phyloP scores from a whole-genome alignment of 352 stramenopile species.

The Pilasporangium apinafurcum region DNA sequence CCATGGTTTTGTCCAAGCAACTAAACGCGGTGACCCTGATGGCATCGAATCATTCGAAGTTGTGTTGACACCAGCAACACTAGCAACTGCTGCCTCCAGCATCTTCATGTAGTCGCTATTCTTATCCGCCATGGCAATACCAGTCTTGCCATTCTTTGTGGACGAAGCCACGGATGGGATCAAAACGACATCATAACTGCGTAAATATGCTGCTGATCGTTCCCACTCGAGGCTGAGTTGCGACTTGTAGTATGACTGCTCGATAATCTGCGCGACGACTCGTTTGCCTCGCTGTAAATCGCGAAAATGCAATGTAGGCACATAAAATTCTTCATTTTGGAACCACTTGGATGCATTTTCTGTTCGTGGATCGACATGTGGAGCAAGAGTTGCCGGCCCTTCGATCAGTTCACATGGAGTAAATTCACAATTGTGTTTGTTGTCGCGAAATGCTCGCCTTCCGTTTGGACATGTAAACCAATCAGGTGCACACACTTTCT shows the following conservation, averaged over 20 bases:
- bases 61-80: constrained; percentile 5
- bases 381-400: neutral
- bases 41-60: neutral
- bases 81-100: constrained; percentile 1
- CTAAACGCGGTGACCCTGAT: constrained; percentile 1
- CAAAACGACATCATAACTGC: neutral
- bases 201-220: neutral
- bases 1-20: constrained; percentile 3
- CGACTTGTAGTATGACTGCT: constrained; percentile 6
- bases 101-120: neutral
- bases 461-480: constrained; percentile 30
- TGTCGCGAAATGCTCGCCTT: constrained; percentile 25
- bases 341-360: constrained; percentile 20
- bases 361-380: constrained; percentile 5
- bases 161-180: neutral
- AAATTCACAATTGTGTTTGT: constrained; percentile 28
- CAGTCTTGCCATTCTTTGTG: neutral
- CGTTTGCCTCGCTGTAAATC: constrained; percentile 14
- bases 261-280: constrained; percentile 3
- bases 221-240: constrained; percentile 6
- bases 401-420: constrained; percentile 33
- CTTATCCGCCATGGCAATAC: neutral
- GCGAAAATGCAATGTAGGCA: constrained; percentile 11
- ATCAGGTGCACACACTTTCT: constrained; percentile 27
- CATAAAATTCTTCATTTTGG: constrained; percentile 26